These are phyloP conservation scores for Corylus americana DNA, from an alignment of 306 rosid species.

Conservation along the genomic window DNA sequence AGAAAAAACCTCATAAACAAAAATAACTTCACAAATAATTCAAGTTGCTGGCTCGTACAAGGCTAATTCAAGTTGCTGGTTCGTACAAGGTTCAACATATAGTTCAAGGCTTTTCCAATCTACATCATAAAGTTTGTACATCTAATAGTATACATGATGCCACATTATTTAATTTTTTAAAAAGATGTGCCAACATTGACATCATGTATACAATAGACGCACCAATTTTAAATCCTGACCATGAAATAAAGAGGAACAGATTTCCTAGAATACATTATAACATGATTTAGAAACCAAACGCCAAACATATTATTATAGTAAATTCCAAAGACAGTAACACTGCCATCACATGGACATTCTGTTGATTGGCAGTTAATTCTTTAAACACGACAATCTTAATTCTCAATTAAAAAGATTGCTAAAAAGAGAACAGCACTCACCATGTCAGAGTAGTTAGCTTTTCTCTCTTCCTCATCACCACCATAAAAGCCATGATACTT, in stretches of 20 bases:
- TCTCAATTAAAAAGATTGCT: neutral
- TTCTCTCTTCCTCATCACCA: conserved; percentile 81
- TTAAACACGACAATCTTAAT: neutral
- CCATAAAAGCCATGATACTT: conserved; percentile 87
- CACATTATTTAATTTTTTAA: too few species aligned
- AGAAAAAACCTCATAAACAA: neutral
- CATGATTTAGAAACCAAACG: neutral
- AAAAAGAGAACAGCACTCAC: conserved; percentile 48
- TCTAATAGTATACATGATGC: too few species aligned
- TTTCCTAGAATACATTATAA: neutral
- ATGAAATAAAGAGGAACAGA: too few species aligned
- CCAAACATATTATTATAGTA: neutral
- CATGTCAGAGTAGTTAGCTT: conserved; percentile 86
- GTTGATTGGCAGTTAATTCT: conserved; percentile 3
- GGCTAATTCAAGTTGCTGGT: neutral
- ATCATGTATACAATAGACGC: too few species aligned
- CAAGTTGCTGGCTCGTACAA: neutral
- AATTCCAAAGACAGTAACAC: neutral
- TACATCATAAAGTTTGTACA: too few species aligned
- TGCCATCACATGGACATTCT: neutral
- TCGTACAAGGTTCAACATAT: too few species aligned
- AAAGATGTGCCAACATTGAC: too few species aligned
- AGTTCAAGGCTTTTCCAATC: neutral
- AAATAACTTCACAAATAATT: neutral
- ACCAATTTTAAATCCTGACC: too few species aligned